These are phyloP conservation scores for Arthrobotrys sinensis DNA, from an alignment of 2,329 filamentous ascomycete species.

Conservation along the genomic window DNA sequence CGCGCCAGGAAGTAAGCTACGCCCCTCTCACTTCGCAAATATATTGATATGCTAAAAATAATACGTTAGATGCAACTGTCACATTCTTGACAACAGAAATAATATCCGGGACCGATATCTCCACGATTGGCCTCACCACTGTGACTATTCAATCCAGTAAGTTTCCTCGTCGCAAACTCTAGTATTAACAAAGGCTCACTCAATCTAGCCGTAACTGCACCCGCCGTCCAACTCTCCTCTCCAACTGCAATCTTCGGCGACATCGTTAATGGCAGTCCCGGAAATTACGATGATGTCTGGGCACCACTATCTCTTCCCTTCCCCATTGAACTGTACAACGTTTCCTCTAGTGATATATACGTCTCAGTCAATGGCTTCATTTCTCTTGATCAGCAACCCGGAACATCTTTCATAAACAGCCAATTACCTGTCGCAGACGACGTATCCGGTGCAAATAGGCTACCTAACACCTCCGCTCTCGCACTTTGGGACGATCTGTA, in stretches of 20 bases:
- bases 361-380: constrained; percentile 59
- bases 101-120: constrained; percentile 28
- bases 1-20: constrained; percentile 27
- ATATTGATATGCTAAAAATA: background rate
- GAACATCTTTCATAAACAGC: constrained; percentile 55
- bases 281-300: constrained; percentile 52
- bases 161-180: background rate
- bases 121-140: constrained; percentile 32
- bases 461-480: constrained; percentile 43
- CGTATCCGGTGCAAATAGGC: constrained; percentile 29
- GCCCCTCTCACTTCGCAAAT: background rate
- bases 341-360: constrained; percentile 35
- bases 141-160: constrained; percentile 57
- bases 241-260: constrained; percentile 52
- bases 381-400: constrained; percentile 44
- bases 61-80: constrained; percentile 39
- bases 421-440: constrained; percentile 33
- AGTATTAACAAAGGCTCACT: background rate
- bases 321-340: constrained; percentile 48
- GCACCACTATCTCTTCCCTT: constrained; percentile 30
- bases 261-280: constrained; percentile 32
- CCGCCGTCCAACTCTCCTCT: constrained; percentile 42
- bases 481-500: constrained; percentile 59
- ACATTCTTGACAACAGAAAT: constrained; percentile 37
- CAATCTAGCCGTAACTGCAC: constrained; percentile 45